Percentiles rank a stretch among this genome's conserved stretches.
Evolutionary conservation across 257 asterid genomes (phyloP).

Genomic region (Striga asiatica): DNA sequence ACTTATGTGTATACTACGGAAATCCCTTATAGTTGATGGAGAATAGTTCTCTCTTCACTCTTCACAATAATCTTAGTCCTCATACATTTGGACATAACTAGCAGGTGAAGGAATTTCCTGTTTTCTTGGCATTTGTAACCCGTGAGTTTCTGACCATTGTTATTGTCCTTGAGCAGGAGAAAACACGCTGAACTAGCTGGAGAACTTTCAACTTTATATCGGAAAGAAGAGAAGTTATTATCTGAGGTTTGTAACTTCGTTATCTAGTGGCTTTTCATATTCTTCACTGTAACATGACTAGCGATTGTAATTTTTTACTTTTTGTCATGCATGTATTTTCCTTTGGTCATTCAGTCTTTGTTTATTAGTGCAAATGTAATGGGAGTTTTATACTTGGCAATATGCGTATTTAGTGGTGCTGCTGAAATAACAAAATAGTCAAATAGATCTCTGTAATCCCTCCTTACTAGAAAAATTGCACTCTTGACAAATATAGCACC

Average conservation of each 20-base stretch:
- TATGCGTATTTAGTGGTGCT: no score
- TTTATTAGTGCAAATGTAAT: neutral
- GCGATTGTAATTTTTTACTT: neutral
- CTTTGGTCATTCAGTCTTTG: neutral
- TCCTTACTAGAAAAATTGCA: neutral
- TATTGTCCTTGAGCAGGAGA: slow-evolving; percentile 57
- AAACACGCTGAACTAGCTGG: slow-evolving; percentile 91
- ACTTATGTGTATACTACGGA: no score
- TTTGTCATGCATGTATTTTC: slow-evolving; percentile 1
- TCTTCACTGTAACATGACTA: neutral
- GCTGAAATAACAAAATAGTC: neutral
- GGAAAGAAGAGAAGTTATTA: slow-evolving; percentile 80
- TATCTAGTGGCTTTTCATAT: neutral
- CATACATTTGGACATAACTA: no score
- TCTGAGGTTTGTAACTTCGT: slow-evolving; percentile 64
- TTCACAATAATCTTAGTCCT: no score
- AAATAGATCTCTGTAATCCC: neutral
- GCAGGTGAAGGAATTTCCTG: neutral
- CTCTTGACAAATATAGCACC: neutral
- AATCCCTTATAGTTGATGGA: no score
- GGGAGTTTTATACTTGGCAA: no score
- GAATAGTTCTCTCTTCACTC: no score
- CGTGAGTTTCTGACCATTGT: slow-evolving; percentile 3
- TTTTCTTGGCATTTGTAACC: slow-evolving; percentile 7
- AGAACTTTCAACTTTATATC: slow-evolving; percentile 71